Base-by-base conservation (phyloP, 805 yeast species). In the Candida verbasci region DNA sequence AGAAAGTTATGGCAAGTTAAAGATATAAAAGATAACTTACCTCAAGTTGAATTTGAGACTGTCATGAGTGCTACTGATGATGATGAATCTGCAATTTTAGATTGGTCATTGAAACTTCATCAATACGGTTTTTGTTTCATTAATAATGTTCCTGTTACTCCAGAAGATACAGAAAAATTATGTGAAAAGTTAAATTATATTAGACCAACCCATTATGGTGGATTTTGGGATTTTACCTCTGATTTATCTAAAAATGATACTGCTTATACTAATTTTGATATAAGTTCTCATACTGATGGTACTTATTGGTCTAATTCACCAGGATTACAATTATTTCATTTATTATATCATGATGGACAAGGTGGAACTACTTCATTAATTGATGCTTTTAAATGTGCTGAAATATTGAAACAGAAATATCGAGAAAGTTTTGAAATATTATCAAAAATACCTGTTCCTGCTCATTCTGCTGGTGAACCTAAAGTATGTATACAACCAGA, bases 251-350 rank as follows among this genome's bases (percentile, higher is more conserved):
- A 74, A 59, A 74, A 76, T 40, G 88, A 81, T 49, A 79, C 85
- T 3, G 88, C 88, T 3, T 81, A 81, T 52, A 80, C 86, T 11
- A 78, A 79, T 48, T 64, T 80, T 38, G 82, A 76, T 43, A 75
- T 81, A 34, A 74, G 75, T 6, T 58, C 74, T 9, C 88, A 81
- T 48, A 80, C 86, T 2, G 87, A 81, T 53, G 87, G 87, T 4
- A 81, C 86, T 1, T 82, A 81, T 50, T 81, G 85, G 82, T 68
- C 77, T 12, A 81, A 80, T 41, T 76, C 86, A 0, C 86, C 88
- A 0, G 86, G 85, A 1, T 62, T 81, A 30, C 87, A 81, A 50
- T 58, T 80, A 33, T 80, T 81, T 62, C 88, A 81, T 49, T 60
- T 81, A 41, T 62, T 81, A 36, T 63, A 56, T 45, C 86, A 80